Evolutionary conservation across 768 basidiomycete species (phyloP), one percentile per base, ranked within the genome.

Genomic region (Calocybe cyanea): DNA sequence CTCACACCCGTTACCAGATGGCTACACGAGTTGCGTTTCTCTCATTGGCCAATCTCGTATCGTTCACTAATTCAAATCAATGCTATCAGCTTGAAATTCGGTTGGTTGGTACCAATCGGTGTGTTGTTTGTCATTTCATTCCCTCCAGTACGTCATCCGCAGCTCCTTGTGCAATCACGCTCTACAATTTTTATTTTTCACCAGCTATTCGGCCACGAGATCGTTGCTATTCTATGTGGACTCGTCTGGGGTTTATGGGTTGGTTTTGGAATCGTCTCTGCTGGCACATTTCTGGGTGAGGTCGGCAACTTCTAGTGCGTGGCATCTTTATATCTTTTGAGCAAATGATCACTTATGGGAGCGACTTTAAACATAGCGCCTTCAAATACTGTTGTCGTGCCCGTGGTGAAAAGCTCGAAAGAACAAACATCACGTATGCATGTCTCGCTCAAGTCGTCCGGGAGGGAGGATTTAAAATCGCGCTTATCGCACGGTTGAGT

Each of bases 181-280:
- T n/a, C n/a, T n/a, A n/a, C n/a, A n/a, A n/a, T n/a, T n/a, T n/a
- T 35, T 45, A 35, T 49, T 21, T 5, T 11, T 13, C 30, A 39
- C 8, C 45, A 88, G 77, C 77, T 95, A 14, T 93, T 93, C 57
- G 93, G 93, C 4, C 92, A 95, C 51, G 93, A 95, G 72, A 87
- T 95, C 45, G 73, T 95, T 32, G 88, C 89, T 18, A 77, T 94
- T 28, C 71, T 95, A 6, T 92, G 90, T 56, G 93, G 93, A 14
- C 63, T 95, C 25, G 88, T 95, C 2, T 96, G 91, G 90, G 92
- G 90, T 2, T 69, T 93, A 2, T 85, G 93, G 75, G 58, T 75
- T 18, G 93, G 92, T 2, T 95, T 95, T 55, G 93, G 66, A 0
- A 94, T 96, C 57, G 88, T 90, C 14, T 78, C 78, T 2, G 87